Conservation (phyloP, 2,329 filamentous ascomycete genomes). For the Curvularia lunata region DNA sequence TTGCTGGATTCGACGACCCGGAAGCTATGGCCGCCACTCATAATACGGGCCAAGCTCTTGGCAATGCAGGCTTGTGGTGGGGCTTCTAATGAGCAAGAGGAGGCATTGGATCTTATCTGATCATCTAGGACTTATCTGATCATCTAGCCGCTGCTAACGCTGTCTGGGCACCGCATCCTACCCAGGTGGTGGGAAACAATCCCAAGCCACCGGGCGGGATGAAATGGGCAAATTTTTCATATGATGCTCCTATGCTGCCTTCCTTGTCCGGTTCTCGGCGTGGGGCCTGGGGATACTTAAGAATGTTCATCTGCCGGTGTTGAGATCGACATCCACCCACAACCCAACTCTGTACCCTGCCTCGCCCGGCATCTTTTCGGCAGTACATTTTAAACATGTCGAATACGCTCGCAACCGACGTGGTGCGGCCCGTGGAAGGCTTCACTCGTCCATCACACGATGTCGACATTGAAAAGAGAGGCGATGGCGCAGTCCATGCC, state of each 20-base stretch:
- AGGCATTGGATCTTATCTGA: constrained; percentile 39
- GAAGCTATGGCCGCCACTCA: constrained; percentile 15
- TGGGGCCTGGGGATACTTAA: constrained; percentile 24
- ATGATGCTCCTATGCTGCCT: constrained; percentile 15
- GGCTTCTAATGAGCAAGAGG: constrained; percentile 5
- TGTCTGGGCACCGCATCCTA: constrained; percentile 25
- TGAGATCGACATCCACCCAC: constrained; percentile 18
- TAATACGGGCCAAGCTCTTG: constrained; percentile 24
- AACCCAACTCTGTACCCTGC: constrained; percentile 22
- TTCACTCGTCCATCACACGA: constrained; percentile 16
- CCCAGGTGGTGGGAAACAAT: constrained; percentile 24
- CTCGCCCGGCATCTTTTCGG: constrained; percentile 15
- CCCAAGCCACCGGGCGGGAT: constrained; percentile 32
- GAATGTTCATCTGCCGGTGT: constrained; percentile 19
- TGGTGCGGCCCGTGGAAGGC: constrained; percentile 22
- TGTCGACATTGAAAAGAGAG: constrained; percentile 32
- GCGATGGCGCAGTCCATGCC: constrained; percentile 9
- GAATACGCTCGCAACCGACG: constrained; percentile 20
- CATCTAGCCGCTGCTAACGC: constrained; percentile 29
- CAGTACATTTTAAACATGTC: constrained; percentile 19
- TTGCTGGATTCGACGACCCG: constrained; percentile 19
- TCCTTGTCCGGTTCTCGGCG: constrained; percentile 35
- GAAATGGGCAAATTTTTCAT: constrained; percentile 29
- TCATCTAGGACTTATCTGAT: constrained; percentile 41
- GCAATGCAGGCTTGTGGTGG: constrained; percentile 16